Evolutionary conservation across 352 stramenopile species (phyloP).

Genomic region (Globisporangium mamillatum): DNA sequence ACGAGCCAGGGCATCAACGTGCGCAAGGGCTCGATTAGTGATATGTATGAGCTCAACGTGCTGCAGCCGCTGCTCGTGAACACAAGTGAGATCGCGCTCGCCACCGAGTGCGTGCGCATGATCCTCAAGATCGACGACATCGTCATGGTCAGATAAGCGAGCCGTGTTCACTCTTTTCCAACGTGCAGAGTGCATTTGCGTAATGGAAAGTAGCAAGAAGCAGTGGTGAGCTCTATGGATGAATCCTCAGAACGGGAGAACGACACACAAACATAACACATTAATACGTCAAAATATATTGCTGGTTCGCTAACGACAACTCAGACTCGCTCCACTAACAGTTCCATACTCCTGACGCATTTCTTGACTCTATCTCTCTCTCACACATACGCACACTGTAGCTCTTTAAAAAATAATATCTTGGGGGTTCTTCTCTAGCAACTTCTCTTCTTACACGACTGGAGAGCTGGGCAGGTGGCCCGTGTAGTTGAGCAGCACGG

Average conservation of each 20-base stretch:
- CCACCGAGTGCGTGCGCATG: slow-evolving; percentile 98
- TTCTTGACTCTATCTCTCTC: not conserved
- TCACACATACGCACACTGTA: not conserved
- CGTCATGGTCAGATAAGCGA: slow-evolving; percentile 92
- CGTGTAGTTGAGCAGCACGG: slow-evolving; percentile 75
- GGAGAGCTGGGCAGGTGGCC: slow-evolving; percentile 45
- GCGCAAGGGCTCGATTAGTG: slow-evolving; percentile 92
- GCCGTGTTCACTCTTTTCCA: no score
- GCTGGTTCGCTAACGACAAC: slow-evolving; percentile 6
- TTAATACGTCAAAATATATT: slow-evolving; percentile 18
- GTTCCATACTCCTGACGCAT: slow-evolving; percentile 6
- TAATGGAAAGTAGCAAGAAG: not conserved
- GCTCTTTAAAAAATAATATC: slow-evolving; percentile 7
- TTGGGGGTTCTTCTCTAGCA: not conserved
- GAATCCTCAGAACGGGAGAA: not conserved
- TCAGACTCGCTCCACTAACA: not conserved
- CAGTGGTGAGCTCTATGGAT: not conserved
- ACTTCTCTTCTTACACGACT: slow-evolving; percentile 18
- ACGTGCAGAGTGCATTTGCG: not conserved
- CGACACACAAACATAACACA: slow-evolving; percentile 4
- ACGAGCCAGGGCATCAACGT: slow-evolving; percentile 96
- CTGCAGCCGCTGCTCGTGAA: slow-evolving; percentile 98
- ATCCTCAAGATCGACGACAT: slow-evolving; percentile 99
- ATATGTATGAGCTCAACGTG: slow-evolving; percentile 99
- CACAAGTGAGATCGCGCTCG: slow-evolving; percentile 96